A percentile compares a stretch with the other conserved stretches of the same genome.
These are phyloP conservation scores for Astrothelium macrocarpum DNA, from an alignment of 495 filamentous ascomycete species.

Conservation along the genomic window DNA sequence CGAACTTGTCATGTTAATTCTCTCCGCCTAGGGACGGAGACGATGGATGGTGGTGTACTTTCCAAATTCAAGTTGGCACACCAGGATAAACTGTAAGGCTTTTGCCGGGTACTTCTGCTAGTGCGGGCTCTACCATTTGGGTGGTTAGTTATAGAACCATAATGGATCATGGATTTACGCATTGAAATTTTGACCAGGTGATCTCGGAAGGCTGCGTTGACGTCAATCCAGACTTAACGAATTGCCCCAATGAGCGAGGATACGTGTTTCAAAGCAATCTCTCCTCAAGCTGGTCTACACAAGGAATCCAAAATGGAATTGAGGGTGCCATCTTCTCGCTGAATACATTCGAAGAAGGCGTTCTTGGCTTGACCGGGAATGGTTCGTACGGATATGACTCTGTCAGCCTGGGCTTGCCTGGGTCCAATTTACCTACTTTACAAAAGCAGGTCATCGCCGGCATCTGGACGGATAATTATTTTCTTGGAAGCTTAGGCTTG, in stretches of 20 bases:
- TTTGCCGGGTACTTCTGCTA: slow-evolving; percentile 23
- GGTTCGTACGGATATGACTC: slow-evolving; percentile 28
- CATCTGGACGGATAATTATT: slow-evolving; percentile 27
- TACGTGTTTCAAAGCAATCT: slow-evolving; percentile 23
- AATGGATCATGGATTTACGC: neutral
- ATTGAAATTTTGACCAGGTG: slow-evolving; percentile 10
- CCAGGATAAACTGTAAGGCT: slow-evolving; percentile 29
- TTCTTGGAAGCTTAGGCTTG: slow-evolving; percentile 27
- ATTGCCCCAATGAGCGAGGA: slow-evolving; percentile 29
- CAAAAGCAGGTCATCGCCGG: slow-evolving; percentile 24
- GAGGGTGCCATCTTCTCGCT: neutral
- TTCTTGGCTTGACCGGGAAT: slow-evolving; percentile 26
- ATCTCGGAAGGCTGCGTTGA: slow-evolving; percentile 32
- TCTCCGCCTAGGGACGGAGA: slow-evolving; percentile 18
- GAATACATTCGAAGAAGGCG: neutral
- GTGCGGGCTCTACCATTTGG: slow-evolving; percentile 21
- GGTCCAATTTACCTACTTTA: slow-evolving; percentile 14
- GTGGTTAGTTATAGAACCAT: slow-evolving; percentile 5
- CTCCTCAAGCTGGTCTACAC: slow-evolving; percentile 23
- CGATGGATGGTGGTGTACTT: slow-evolving; percentile 30
- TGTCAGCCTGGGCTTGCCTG: slow-evolving; percentile 22
- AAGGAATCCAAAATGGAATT: neutral
- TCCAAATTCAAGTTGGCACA: slow-evolving; percentile 31
- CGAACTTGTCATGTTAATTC: neutral
- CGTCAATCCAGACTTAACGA: slow-evolving; percentile 11